phyloP scores from a whole-genome alignment of 2,329 filamentous ascomycete genomes.

The Pezizomycotina sp. region DNA sequence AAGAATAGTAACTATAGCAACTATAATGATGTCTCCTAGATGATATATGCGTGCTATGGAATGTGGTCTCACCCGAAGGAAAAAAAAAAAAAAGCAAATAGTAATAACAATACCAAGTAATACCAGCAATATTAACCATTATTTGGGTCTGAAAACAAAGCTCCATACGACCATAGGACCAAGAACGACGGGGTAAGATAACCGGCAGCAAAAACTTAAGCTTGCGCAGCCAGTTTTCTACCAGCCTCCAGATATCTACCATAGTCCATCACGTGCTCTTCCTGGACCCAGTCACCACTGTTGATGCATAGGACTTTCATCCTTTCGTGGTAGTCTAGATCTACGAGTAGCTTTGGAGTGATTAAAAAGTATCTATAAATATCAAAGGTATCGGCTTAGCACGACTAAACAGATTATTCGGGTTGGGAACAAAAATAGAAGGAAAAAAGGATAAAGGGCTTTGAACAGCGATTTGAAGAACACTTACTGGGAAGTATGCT shows the following conservation, averaged over 20 bases:
- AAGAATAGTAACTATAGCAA: too few relatives aligned
- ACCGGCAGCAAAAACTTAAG: slow-evolving; percentile 2
- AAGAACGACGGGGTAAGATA: too few relatives aligned
- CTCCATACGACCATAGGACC: too few relatives aligned
- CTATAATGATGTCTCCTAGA: too few relatives aligned
- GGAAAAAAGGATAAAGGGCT: slow-evolving; percentile 1
- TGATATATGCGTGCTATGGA: too few relatives aligned
- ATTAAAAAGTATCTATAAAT: slow-evolving; percentile 67
- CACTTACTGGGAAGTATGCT: slow-evolving; percentile 46
- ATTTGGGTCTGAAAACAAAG: too few relatives aligned
- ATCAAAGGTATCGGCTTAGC: neutral
- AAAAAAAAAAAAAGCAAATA: too few relatives aligned
- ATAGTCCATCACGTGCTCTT: slow-evolving; percentile 32
- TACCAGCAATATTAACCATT: too few relatives aligned
- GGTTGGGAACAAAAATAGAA: neutral
- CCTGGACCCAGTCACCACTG: slow-evolving; percentile 48
- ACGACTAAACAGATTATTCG: neutral
- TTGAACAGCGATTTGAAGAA: too few relatives aligned
- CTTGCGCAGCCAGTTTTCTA: slow-evolving; percentile 6
- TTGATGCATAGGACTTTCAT: slow-evolving; percentile 94
- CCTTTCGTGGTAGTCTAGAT: slow-evolving; percentile 67
- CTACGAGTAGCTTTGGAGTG: slow-evolving; percentile 82
- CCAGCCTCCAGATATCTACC: slow-evolving; percentile 22
- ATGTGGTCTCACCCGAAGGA: too few relatives aligned
- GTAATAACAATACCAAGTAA: too few relatives aligned